Base-by-base conservation (phyloP, 257 asterid species). In the Plantago elongata region DNA sequence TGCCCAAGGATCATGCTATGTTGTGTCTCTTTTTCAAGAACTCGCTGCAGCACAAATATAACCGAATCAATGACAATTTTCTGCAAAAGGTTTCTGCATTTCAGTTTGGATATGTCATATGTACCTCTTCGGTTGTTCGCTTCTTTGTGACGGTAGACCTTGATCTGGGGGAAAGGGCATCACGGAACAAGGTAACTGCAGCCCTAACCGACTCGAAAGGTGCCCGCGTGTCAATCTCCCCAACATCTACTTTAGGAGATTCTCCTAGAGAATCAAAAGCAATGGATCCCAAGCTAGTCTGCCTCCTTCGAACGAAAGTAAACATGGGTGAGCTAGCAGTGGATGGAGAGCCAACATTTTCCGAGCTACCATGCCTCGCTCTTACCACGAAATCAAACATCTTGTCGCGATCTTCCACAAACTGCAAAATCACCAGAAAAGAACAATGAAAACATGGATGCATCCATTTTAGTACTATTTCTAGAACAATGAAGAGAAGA, bases 201-300 rank as follows among this genome's bases (percentile, higher is more conserved):
- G 95, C 97, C 78, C 69, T 84, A 18, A 90, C 97, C 0, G 97
- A 90, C 55, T 80, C 81, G 49, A 90, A 85, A 0, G 91, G 96
- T 1, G 89, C 85, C 7, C 87, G 72, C 11, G 89, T 81, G 43
- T 90, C 96, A n/a, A 87, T 76, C 72, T 87, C 96, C 10, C 83
- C 95, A 0, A 73, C 66, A 22, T 22, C 27, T 22, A 22, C 27
- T 22, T 22, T 22, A 5, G 81, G 94, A 27, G 22, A 58, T 4
- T 76, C 13, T 63, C 74, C 59, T 1, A 87, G 88, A 58, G 94
- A 78, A 51, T 57, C 59, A 29, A 54, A 54, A 4, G 59, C 59
- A 18, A 54, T 54, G n/a, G 59, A 27, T 54, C 59, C 59, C 18
- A 54, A 54, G 59, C 59, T 54, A 54, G 11, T 22, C 59, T 54